Percentiles rank a stretch among this genome's conserved stretches.
phyloP scores from a whole-genome alignment of 2,329 filamentous ascomycete species.

The Monosporascus sp. region DNA sequence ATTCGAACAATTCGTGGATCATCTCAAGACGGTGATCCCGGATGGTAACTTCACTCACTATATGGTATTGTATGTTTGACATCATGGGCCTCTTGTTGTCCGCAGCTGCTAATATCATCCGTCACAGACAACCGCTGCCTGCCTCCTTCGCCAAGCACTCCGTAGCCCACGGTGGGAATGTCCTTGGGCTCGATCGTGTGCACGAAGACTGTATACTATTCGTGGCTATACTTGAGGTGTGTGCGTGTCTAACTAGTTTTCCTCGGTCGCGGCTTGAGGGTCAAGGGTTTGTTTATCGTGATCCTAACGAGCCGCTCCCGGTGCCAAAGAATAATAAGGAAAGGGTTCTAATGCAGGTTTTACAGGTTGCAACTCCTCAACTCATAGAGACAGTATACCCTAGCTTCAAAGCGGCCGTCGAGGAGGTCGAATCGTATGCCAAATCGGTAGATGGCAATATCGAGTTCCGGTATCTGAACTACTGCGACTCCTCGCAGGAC shows the following conservation, averaged over 20 bases:
- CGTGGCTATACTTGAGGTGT: not conserved
- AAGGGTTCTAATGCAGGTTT: not conserved
- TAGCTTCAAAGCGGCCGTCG: not conserved
- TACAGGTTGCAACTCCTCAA: not conserved
- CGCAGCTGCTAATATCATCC: too few species aligned
- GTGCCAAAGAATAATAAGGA: too few species aligned
- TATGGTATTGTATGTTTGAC: not conserved
- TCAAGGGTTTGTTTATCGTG: too few species aligned
- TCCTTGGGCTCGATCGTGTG: slow-evolving; percentile 9
- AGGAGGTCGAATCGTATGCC: not conserved
- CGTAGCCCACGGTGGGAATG: slow-evolving; percentile 1
- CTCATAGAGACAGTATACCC: not conserved
- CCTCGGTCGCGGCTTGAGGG: too few species aligned
- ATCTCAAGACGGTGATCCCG: not conserved
- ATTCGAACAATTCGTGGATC: slow-evolving; percentile 5
- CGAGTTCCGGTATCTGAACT: slow-evolving; percentile 1
- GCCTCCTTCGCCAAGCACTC: slow-evolving; percentile 8
- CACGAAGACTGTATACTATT: slow-evolving; percentile 6
- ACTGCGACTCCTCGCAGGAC: not conserved
- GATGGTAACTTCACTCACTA: slow-evolving; percentile 6
- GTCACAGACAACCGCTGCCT: slow-evolving; percentile 4
- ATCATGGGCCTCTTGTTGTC: not conserved
- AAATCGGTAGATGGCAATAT: not conserved
- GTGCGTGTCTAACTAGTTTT: not conserved
- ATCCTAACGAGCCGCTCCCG: too few species aligned